phyloP scores from a whole-genome alignment of 352 stramenopile species.

The Hyaloperonospora arabidopsidis region DNA sequence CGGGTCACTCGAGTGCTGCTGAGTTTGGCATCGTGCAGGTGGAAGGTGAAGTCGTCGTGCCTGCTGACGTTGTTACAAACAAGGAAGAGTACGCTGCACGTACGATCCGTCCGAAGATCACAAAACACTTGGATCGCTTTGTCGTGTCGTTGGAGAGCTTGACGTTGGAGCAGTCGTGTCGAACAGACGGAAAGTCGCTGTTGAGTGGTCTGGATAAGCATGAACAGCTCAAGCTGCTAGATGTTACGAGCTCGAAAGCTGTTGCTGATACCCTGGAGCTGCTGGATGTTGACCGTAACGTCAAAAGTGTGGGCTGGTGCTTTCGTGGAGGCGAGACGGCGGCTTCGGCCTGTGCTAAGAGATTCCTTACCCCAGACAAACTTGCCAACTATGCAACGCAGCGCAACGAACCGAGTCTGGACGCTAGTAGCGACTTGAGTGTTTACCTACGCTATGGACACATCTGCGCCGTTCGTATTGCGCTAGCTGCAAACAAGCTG shows the following conservation, averaged over 20 bases:
- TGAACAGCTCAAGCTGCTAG: slow-evolving; percentile 26
- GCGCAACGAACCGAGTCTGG: slow-evolving; percentile 94
- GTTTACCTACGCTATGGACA: slow-evolving; percentile 93
- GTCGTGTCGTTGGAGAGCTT: slow-evolving; percentile 50
- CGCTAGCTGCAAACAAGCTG: slow-evolving; percentile 46
- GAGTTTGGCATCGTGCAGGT: slow-evolving; percentile 86
- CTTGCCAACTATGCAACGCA: slow-evolving; percentile 57
- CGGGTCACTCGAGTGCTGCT: background rate
- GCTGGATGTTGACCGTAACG: slow-evolving; percentile 57
- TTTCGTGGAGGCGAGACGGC: slow-evolving; percentile 67
- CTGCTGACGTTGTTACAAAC: slow-evolving; percentile 82
- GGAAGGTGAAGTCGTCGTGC: slow-evolving; percentile 97
- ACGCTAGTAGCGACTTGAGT: slow-evolving; percentile 88
- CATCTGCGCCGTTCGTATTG: slow-evolving; percentile 62
- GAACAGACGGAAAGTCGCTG: slow-evolving; percentile 30
- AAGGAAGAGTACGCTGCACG: slow-evolving; percentile 96
- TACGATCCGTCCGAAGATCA: slow-evolving; percentile 97
- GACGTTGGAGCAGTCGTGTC: slow-evolving; percentile 22
- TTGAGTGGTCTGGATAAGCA: slow-evolving; percentile 10
- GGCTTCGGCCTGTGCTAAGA: slow-evolving; percentile 60
- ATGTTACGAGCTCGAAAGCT: slow-evolving; percentile 33
- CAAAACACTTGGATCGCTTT: slow-evolving; percentile 85
- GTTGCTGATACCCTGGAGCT: slow-evolving; percentile 31
- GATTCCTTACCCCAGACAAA: slow-evolving; percentile 82
- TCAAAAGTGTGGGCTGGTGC: slow-evolving; percentile 37